These are phyloP conservation scores for Mycena epipterygia DNA, from an alignment of 768 basidiomycete species.

Conservation along the genomic window DNA sequence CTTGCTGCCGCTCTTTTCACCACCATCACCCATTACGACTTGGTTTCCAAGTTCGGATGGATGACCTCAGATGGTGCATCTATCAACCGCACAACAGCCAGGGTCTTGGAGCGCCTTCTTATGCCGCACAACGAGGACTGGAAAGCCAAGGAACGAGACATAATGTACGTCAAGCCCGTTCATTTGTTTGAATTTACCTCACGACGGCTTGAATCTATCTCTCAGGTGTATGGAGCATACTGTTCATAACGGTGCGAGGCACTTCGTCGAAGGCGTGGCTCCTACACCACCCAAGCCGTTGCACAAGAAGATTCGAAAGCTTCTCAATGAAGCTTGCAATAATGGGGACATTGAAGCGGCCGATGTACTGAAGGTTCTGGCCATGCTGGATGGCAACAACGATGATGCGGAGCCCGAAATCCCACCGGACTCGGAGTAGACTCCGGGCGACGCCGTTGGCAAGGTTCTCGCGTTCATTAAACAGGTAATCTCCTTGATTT, in stretches of 20 bases:
- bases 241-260: constrained; percentile 19
- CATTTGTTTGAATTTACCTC: too few relatives aligned
- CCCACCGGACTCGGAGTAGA: background rate
- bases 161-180: constrained; percentile 23
- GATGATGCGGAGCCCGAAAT: background rate
- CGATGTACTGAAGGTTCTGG: background rate
- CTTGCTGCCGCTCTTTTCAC: constrained; percentile 15
- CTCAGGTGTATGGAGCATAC: constrained; percentile 34
- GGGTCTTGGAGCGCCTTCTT: background rate
- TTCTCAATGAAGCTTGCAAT: background rate
- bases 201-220: too few relatives aligned
- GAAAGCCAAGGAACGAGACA: constrained; percentile 7
- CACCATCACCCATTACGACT: constrained; percentile 16
- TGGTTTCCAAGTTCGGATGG: constrained; percentile 16
- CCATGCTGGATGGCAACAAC: background rate
- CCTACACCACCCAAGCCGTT: too few relatives aligned
- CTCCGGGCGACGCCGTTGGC: background rate
- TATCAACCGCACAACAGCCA: constrained; percentile 24
- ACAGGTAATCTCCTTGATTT: constrained; percentile 8
- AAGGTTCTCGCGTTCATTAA: background rate
- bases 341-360: background rate
- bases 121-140: constrained; percentile 5
- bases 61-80: constrained; percentile 28
- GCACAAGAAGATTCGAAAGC: constrained; percentile 14
- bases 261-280: constrained; percentile 21